Evolutionary conservation across 148 eudicot species (phyloP).

Genomic region (Rhododendron williamsianum): DNA sequence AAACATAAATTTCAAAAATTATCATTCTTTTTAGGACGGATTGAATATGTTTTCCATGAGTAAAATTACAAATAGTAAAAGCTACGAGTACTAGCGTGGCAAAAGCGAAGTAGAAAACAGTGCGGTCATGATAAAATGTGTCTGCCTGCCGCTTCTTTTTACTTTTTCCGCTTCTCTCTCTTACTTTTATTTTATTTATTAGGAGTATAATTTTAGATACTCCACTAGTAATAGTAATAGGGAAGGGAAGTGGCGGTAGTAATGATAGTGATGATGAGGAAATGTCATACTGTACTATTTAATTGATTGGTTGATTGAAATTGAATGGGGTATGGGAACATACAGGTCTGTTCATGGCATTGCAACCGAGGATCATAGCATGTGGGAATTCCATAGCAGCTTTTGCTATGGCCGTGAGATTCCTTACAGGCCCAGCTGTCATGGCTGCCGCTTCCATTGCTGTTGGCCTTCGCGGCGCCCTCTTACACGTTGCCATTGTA

Average conservation of each 20-base stretch:
- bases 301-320: too few relatives aligned
- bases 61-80: neutral
- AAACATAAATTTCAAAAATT: too few relatives aligned
- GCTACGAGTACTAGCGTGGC: neutral
- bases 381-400: conserved; percentile 76
- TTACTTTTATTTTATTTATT: neutral
- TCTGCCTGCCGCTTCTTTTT: too few relatives aligned
- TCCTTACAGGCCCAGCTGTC: conserved; percentile 80
- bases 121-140: conserved; percentile 5
- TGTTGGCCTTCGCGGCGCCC: conserved; percentile 75
- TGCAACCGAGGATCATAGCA: conserved; percentile 86
- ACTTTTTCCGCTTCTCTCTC: neutral
- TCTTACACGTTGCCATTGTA: conserved; percentile 72
- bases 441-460: conserved; percentile 76
- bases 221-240: too few relatives aligned
- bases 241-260: neutral
- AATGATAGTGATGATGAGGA: neutral
- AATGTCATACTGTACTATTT: too few relatives aligned
- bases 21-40: too few relatives aligned
- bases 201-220: too few relatives aligned
- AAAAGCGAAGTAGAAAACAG: conserved; percentile 6
- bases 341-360: conserved; percentile 76
- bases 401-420: conserved; percentile 81
- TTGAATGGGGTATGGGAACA: too few relatives aligned
- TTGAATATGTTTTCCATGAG: too few relatives aligned